Evolutionary conservation across 257 asterid genomes (phyloP).

Genomic region (Solanum chilense): DNA sequence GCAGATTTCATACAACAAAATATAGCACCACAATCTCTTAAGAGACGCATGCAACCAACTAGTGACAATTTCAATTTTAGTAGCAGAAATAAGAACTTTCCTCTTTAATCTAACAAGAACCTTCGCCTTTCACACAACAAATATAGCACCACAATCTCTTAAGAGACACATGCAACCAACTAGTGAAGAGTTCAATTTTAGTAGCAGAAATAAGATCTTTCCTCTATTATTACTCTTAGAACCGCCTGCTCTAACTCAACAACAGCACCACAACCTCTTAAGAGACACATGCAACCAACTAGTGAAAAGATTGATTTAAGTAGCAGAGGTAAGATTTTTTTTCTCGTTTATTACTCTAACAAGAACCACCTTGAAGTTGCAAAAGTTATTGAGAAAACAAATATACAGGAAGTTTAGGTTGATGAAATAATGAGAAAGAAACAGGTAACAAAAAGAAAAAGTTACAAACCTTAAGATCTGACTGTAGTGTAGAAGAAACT

Average conservation of each 20-base stretch:
- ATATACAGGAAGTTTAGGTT: neutral
- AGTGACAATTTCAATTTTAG: neutral
- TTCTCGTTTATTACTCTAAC: neutral
- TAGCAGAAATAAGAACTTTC: neutral
- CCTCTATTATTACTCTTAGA: neutral
- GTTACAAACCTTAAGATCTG: conserved; percentile 83
- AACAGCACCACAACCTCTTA: neutral
- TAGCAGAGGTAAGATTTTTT: neutral
- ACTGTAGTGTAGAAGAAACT: conserved; percentile 83
- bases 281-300: neutral
- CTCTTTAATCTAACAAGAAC: neutral
- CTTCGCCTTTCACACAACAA: neutral
- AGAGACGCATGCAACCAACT: neutral
- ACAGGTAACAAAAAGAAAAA: neutral
- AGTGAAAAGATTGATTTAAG: neutral
- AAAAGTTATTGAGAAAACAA: neutral
- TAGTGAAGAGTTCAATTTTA: neutral
- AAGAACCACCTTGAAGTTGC: neutral
- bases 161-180: neutral
- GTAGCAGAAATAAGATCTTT: neutral
- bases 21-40: neutral
- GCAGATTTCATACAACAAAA: neutral
- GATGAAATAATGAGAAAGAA: neutral
- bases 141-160: neutral
- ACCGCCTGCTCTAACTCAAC: neutral